Evolutionary conservation across 192 early-diverging fungal genomes (phyloP).

Genomic region (Thoreauomyces humboldtii): DNA sequence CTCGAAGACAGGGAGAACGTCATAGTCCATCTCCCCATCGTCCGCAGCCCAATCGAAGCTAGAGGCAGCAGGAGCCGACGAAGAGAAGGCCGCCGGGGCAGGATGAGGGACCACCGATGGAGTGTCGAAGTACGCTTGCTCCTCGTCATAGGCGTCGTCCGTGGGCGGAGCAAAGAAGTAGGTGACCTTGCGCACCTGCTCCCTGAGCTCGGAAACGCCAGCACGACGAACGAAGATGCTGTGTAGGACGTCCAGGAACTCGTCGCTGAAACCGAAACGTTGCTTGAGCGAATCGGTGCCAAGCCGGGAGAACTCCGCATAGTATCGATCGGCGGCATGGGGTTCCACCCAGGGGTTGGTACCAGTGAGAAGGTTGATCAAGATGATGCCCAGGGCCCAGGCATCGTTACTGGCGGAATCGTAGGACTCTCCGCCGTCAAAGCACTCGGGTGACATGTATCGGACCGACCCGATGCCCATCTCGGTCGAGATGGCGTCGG

Average conservation of each 20-base stretch:
- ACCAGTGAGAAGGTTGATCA: constrained; percentile 73
- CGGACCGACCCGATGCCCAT: constrained; percentile 86
- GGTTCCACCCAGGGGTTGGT: constrained; percentile 75
- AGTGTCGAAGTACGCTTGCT: not conserved
- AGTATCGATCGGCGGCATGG: constrained; percentile 1
- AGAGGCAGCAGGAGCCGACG: too few species aligned
- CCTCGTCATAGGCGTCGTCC: not conserved
- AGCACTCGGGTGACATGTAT: constrained; percentile 85
- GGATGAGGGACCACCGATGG: too few species aligned
- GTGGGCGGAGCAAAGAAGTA: not conserved
- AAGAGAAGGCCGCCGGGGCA: too few species aligned
- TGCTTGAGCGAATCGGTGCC: constrained; percentile 2
- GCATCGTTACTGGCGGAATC: constrained; percentile 66
- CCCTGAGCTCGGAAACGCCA: not conserved
- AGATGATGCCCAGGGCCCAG: constrained; percentile 77
- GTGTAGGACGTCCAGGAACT: not conserved
- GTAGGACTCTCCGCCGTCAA: constrained; percentile 39
- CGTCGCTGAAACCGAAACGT: constrained; percentile 14
- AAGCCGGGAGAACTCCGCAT: not conserved
- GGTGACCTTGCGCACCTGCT: not conserved
- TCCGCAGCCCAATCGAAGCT: constrained; percentile 9
- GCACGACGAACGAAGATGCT: not conserved
- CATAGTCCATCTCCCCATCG: constrained; percentile 15
- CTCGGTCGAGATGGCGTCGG: constrained; percentile 69
- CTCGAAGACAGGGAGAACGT: not conserved